A percentile compares a stretch with the other conserved stretches of the same genome.
Evolutionary conservation across 1,284 basidiomycete genomes (phyloP).

Genomic region (Pterulicium gracile): DNA sequence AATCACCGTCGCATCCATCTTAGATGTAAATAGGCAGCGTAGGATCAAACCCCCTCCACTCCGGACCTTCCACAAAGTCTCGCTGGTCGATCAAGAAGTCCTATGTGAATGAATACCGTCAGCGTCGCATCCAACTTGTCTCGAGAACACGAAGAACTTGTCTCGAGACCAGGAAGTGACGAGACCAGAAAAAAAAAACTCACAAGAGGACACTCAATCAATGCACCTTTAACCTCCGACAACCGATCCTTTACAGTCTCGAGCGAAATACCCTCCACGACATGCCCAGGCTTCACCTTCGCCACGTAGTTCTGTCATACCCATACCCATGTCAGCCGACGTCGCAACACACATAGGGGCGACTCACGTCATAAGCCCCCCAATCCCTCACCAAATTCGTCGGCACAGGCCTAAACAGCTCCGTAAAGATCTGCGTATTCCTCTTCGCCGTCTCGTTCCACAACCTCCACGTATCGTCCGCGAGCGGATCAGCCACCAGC

Average conservation of each 20-base stretch:
- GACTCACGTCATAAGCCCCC: constrained; percentile 65
- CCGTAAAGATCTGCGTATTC: constrained; percentile 76
- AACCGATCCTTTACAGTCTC: constrained; percentile 67
- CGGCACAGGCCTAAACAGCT: constrained; percentile 77
- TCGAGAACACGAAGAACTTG: too few species aligned
- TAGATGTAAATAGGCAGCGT: constrained; percentile 69
- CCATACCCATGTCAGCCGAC: too few species aligned
- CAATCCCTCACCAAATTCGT: constrained; percentile 71
- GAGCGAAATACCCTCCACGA: constrained; percentile 56
- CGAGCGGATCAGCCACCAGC: constrained; percentile 73
- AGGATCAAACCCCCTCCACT: constrained; percentile 68
- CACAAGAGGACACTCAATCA: constrained; percentile 74
- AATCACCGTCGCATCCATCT: too few species aligned
- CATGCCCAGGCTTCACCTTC: constrained; percentile 75
- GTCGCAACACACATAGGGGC: too few species aligned
- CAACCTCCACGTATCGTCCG: constrained; percentile 45
- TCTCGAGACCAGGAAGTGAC: background rate
- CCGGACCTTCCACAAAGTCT: constrained; percentile 55
- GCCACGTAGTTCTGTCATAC: constrained; percentile 49
- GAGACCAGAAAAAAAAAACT: constrained; percentile 14
- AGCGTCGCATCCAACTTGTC: too few species aligned
- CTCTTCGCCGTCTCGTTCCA: constrained; percentile 66
- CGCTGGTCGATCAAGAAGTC: constrained; percentile 77
- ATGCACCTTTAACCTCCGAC: constrained; percentile 52
- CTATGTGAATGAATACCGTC: constrained; percentile 22